These are phyloP conservation scores for Chlorencoelia australis DNA, from an alignment of 2,329 filamentous ascomycete species.

Conservation along the genomic window DNA sequence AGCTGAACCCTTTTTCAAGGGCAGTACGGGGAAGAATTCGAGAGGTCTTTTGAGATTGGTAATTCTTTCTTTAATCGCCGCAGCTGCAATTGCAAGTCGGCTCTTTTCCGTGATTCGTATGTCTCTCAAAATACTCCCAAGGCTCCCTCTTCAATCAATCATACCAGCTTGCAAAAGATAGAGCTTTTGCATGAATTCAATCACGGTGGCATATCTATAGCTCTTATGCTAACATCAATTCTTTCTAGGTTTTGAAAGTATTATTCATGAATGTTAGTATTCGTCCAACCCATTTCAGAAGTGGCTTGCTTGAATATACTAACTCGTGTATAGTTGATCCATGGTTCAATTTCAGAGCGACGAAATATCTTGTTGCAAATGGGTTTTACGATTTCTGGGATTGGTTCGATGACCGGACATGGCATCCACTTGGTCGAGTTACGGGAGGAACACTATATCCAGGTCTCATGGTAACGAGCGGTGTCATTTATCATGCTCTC, in stretches of 20 bases:
- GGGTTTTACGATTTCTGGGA: conserved; percentile 99
- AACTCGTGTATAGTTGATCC: conserved; percentile 66
- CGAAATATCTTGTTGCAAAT: conserved; percentile 93
- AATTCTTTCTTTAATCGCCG: conserved; percentile 86
- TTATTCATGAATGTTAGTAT: conserved; percentile 95
- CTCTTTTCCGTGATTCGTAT: conserved; percentile 96
- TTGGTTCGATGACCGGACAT: conserved; percentile 99
- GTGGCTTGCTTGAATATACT: conserved; percentile 23
- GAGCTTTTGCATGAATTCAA: no score
- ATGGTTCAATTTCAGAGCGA: conserved; percentile 99
- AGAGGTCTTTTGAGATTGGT: conserved; percentile 78
- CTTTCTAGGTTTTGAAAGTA: conserved; percentile 81
- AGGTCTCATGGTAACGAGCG: conserved; percentile 97
- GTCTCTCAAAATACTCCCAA: conserved; percentile 29
- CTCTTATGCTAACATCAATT: conserved; percentile 17
- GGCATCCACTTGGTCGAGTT: conserved; percentile 96
- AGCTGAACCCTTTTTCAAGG: conserved; percentile 50
- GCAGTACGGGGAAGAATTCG: conserved; percentile 70
- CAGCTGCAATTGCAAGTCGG: conserved; percentile 81
- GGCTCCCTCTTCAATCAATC: no score
- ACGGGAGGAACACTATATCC: conserved; percentile 98
- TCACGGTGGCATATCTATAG: no score
- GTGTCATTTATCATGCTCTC: conserved; percentile 88
- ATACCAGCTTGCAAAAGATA: no score
- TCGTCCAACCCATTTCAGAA: conserved; percentile 17